Conservation (phyloP, 352 stramenopile species). For the Phytopythium boreale region DNA sequence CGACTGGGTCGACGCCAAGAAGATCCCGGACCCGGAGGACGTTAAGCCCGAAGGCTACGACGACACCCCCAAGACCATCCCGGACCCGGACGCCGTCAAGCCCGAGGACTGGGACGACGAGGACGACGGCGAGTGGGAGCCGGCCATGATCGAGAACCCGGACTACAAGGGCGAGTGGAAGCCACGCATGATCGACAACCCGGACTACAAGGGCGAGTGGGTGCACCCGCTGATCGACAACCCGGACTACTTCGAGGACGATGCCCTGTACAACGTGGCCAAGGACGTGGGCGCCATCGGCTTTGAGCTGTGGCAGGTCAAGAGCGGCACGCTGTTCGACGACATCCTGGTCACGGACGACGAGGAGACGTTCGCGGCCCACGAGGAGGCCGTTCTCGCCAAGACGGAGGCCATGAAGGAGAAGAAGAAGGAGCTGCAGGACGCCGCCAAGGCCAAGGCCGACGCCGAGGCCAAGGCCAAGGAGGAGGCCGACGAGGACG, state of each 20-base stretch:
- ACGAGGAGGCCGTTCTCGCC: conserved; percentile 94
- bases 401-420: conserved; percentile 78
- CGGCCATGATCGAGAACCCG: conserved; percentile 93
- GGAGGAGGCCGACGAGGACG: conserved; percentile 50
- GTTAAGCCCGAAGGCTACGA: conserved; percentile 97
- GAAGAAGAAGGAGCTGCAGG: conserved; percentile 79
- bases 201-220: conserved; percentile 99
- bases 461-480: conserved; percentile 77
- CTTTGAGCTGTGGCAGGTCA: conserved; percentile 99
- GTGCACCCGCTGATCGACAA: conserved; percentile 96
- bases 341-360: conserved; percentile 99
- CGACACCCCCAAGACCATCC: conserved; percentile 95
- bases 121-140: conserved; percentile 98
- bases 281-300: conserved; percentile 96
- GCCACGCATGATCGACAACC: conserved; percentile 97
- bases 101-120: conserved; percentile 99
- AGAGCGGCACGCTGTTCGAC: conserved; percentile 98
- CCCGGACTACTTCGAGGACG: conserved; percentile 96
- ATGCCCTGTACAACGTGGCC: conserved; percentile 94
- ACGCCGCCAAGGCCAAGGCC: conserved; percentile 63
- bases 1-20: conserved; percentile 96
- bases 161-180: conserved; percentile 98
- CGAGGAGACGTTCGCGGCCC: conserved; percentile 94
- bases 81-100: conserved; percentile 95
- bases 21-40: conserved; percentile 94